Conservation (phyloP, 148 eudicot genomes). For the Hydrangea macrophylla region DNA sequence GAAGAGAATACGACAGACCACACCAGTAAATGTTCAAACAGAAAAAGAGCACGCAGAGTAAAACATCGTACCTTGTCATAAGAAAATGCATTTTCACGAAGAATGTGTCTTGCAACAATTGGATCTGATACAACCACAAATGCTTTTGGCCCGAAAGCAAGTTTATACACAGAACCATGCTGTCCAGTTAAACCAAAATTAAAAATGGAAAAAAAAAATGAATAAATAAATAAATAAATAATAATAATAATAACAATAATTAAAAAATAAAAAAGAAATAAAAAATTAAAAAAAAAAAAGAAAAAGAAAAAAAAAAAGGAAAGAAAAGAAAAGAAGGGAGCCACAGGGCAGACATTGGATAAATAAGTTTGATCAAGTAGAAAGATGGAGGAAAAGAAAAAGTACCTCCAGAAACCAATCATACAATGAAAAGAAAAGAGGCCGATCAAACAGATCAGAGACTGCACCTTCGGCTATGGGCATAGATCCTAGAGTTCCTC, state of each 20-base stretch:
- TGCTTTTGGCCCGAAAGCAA: conserved; percentile 99
- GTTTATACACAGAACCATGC: conserved; percentile 98
- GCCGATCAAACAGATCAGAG: conserved; percentile 83
- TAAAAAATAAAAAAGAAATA: not conserved
- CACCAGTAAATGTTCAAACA: not conserved
- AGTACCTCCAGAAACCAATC: conserved; percentile 97
- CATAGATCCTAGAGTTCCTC: conserved; percentile 83
- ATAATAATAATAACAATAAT: not conserved
- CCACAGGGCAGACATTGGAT: no score
- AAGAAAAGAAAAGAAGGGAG: no score
- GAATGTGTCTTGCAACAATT: conserved; percentile 80
- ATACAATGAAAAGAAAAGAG: conserved; percentile 87
- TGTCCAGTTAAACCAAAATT: conserved; percentile 33
- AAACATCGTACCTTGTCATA: conserved; percentile 76
- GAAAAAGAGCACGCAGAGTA: not conserved
- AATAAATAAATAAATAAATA: not conserved
- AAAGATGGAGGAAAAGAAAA: conserved; percentile 2
- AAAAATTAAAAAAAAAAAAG: not conserved
- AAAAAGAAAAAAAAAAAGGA: no score
- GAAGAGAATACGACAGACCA: not conserved
- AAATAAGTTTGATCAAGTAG: conserved; percentile 3
- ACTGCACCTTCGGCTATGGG: conserved; percentile 99
- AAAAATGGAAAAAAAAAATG: conserved; percentile 1
- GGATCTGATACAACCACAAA: conserved; percentile 98
- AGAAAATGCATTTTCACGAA: conserved; percentile 93